Conservation (phyloP, 2,329 filamentous ascomycete genomes). For the Pseudocercospora ulei region DNA sequence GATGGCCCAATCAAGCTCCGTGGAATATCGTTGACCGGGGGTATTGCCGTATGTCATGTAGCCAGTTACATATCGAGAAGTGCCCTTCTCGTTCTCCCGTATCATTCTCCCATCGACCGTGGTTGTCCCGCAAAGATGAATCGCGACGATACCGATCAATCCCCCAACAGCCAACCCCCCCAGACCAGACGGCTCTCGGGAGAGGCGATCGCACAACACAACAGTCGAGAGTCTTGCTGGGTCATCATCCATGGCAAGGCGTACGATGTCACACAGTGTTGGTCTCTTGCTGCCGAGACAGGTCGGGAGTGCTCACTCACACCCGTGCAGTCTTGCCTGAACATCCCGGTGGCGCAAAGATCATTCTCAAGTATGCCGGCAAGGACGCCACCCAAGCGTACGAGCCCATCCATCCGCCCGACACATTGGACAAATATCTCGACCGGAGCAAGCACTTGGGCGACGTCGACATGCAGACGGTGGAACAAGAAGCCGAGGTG, state of each 20-base stretch:
- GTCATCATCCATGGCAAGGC: conserved; percentile 73
- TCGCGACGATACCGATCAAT: conserved; percentile 34
- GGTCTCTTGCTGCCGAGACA: too few species aligned
- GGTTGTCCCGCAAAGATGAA: conserved; percentile 35
- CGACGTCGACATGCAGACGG: conserved; percentile 77
- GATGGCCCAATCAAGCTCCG: too few species aligned
- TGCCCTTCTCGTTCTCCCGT: conserved; percentile 1
- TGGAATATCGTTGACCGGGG: too few species aligned
- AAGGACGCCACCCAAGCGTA: conserved; percentile 90
- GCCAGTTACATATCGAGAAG: too few species aligned
- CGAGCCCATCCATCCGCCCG: conserved; percentile 78
- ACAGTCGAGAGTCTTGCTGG: conserved; percentile 76
- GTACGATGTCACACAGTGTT: conserved; percentile 54
- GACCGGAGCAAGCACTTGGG: conserved; percentile 78
- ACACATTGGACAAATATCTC: conserved; percentile 74
- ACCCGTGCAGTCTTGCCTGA: conserved; percentile 36
- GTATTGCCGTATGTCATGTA: too few species aligned
- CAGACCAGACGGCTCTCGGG: conserved; percentile 37
- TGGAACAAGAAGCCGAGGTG: conserved; percentile 56
- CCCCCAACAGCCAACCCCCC: conserved; percentile 39
- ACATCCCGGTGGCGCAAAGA: conserved; percentile 79
- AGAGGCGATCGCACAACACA: conserved; percentile 61
- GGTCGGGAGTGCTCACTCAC: too few species aligned
- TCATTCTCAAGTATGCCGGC: conserved; percentile 93
- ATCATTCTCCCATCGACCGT: conserved; percentile 3